A percentile compares a stretch with the other conserved stretches of the same genome.
phyloP scores from a whole-genome alignment of 495 filamentous ascomycete species.

The Cudoniella acicularis region DNA sequence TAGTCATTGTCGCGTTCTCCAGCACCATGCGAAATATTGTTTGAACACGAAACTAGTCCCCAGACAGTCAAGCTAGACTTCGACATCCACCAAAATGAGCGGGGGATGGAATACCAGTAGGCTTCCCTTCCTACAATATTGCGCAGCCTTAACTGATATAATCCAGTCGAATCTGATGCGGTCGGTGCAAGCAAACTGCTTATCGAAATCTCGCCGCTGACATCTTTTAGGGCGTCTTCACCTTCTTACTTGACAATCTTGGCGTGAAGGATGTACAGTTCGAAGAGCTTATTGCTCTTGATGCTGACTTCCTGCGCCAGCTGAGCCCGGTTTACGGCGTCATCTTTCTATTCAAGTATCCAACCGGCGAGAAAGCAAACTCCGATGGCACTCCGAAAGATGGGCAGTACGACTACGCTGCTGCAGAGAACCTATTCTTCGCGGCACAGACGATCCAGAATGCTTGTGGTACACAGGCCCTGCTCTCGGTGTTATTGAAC shows the following conservation, averaged over 20 bases:
- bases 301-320: constrained; percentile 72
- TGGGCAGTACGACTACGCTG: constrained; percentile 72
- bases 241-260: constrained; percentile 85
- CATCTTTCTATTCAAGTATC: constrained; percentile 99
- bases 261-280: constrained; percentile 93
- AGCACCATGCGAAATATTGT: not conserved
- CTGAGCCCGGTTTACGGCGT: constrained; percentile 89
- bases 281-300: constrained; percentile 90
- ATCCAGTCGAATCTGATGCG: constrained; percentile 89
- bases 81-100: constrained; percentile 41
- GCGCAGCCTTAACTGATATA: constrained; percentile 25
- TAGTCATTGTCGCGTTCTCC: not conserved
- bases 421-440: constrained; percentile 81
- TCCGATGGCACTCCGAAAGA: constrained; percentile 60
- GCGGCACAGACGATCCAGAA: constrained; percentile 98
- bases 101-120: constrained; percentile 57
- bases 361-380: constrained; percentile 63
- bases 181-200: constrained; percentile 44
- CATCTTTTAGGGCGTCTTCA: constrained; percentile 81
- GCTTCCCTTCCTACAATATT: constrained; percentile 13
- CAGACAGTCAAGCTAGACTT: not conserved
- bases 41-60: not conserved
- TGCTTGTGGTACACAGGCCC: constrained; percentile 94
- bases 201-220: constrained; percentile 7
- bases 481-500: constrained; percentile 90